Conservation (phyloP, 495 filamentous ascomycete species). For the Penicillium angulare region DNA sequence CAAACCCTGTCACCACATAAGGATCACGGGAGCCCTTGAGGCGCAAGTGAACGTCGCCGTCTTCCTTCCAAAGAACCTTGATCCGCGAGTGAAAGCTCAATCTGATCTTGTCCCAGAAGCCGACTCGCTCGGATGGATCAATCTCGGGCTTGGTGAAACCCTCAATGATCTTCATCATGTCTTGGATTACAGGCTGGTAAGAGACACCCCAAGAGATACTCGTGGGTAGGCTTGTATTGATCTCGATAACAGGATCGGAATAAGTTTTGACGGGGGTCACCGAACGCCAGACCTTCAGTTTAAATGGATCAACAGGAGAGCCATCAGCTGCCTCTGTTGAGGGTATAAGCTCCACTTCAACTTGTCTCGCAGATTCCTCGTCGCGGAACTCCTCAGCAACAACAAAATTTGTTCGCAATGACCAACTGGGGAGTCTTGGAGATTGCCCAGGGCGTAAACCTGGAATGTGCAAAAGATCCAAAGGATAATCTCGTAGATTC, state of each 20-base stretch:
- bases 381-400: slow-evolving; percentile 92
- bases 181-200: slow-evolving; percentile 97
- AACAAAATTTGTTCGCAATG: slow-evolving; percentile 88
- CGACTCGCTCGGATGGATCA: slow-evolving; percentile 88
- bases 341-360: slow-evolving; percentile 84
- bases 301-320: slow-evolving; percentile 52
- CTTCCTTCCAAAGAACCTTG: slow-evolving; percentile 84
- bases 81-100: slow-evolving; percentile 93
- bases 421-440: slow-evolving; percentile 74
- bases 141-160: slow-evolving; percentile 93
- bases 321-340: slow-evolving; percentile 52
- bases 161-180: slow-evolving; percentile 99
- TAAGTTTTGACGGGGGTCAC: slow-evolving; percentile 96
- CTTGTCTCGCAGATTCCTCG: slow-evolving; percentile 70
- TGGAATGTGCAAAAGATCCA: slow-evolving; percentile 89
- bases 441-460: slow-evolving; percentile 77
- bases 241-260: slow-evolving; percentile 84
- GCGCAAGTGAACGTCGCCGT: slow-evolving; percentile 92
- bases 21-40: slow-evolving; percentile 92
- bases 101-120: slow-evolving; percentile 99
- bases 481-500: slow-evolving; percentile 85
- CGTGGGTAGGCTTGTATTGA: slow-evolving; percentile 88
- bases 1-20: slow-evolving; percentile 87
- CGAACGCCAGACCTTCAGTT: slow-evolving; percentile 84
- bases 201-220: slow-evolving; percentile 95